Base-by-base conservation (phyloP, 164 flowering plant species). In the Chimonanthus salicifolius region DNA sequence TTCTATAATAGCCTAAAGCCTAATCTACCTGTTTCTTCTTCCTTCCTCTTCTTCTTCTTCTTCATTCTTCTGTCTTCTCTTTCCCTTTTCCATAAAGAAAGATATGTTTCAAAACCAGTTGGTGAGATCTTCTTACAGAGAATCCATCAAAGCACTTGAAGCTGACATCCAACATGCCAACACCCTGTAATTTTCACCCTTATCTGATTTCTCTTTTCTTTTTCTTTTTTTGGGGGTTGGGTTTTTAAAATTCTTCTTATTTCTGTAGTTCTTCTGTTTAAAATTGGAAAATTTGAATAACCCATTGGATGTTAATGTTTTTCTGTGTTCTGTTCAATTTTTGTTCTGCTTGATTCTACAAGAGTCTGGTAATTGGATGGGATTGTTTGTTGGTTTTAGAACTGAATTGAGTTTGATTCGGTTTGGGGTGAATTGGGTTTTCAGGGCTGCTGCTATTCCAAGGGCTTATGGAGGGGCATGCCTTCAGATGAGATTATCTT, bases 151-250 rank as follows among this genome's bases (percentile, higher is more conserved):
- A 77, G 83, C 83, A 18, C 71, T 92, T 60, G 98, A 92, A 75
- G 89, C 89, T 76, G 96, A 92, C 81, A 85, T 92, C 45, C 90
- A 89, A 71, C 86, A 89, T 76, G 96, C 96, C 5, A 91, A 92
- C 81, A 70, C 89, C 78, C 46, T 92, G 96, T 92, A 67, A 85
- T 94, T 79, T 79, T 5, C 72, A 54, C 67, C 44, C 20, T 65
- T 49, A 11, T 54, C 49, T 33, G 15, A 7, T 16, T 44, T 46
- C 11, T 47, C 18, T 3, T 43, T 47, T 74, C 63, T 10, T 21
- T 16, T 33, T 44, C 11, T 21, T 54, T 47, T 71, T 33, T 33
- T 33, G 33, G 33, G 33, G 33, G 33, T 33, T 33, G 33, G 33
- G 33, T 33, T 33, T 33, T 33, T 33, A 33, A 33, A 33, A 33